These are phyloP conservation scores for Podila epigama DNA, from an alignment of 192 early-diverging fungal species.

Conservation along the genomic window DNA sequence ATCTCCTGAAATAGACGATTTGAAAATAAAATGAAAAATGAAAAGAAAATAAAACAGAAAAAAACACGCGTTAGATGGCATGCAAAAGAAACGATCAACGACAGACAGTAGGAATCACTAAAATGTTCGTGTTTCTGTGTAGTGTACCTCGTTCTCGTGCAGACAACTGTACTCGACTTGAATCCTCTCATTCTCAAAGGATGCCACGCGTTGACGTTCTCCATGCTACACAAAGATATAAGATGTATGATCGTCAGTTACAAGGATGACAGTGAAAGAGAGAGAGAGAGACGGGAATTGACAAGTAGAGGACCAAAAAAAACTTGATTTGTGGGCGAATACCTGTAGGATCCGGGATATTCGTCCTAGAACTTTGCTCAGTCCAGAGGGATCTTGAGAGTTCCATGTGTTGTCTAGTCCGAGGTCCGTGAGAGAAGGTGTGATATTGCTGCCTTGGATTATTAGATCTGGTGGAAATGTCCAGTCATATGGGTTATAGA, in stretches of 20 bases:
- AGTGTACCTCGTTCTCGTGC: conserved; percentile 17
- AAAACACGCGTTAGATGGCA: too few species aligned
- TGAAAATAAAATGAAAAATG: neutral
- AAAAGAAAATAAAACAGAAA: neutral
- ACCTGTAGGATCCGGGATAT: conserved; percentile 39
- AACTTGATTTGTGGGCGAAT: neutral
- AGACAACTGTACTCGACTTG: conserved; percentile 41
- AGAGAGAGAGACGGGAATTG: neutral
- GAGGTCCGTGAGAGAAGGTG: conserved; percentile 19
- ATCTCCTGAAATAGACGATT: conserved; percentile 15
- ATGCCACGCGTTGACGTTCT: conserved; percentile 26
- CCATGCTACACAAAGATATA: conserved; percentile 6
- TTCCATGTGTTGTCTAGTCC: conserved; percentile 38
- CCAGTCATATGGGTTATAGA: conserved; percentile 44
- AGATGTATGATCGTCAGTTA: neutral
- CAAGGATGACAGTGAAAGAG: neutral
- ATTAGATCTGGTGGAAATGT: conserved; percentile 43
- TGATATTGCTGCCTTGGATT: conserved; percentile 12
- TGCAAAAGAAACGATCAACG: neutral
- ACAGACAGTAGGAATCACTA: too few species aligned
- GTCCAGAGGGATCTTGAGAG: conserved; percentile 21
- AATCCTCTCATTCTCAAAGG: conserved; percentile 39
- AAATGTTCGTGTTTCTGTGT: neutral
- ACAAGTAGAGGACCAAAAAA: neutral
- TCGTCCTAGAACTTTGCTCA: conserved; percentile 27